These are phyloP conservation scores for Alliaria petiolata DNA, from an alignment of 345 rosid genomes.

Conservation along the genomic window DNA sequence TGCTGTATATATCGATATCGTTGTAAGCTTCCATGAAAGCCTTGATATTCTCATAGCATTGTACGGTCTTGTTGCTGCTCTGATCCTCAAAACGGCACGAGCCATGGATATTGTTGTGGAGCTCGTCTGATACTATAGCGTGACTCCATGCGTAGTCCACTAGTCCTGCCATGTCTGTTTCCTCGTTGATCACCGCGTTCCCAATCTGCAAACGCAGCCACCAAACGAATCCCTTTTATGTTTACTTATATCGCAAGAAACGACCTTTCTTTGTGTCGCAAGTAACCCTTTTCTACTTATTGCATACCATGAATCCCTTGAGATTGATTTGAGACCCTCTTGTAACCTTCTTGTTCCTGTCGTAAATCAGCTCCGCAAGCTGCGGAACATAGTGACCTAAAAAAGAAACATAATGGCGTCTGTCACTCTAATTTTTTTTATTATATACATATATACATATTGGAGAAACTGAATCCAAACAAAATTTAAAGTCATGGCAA, in stretches of 20 bases:
- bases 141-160: conserved; percentile 77
- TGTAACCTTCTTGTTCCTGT: conserved; percentile 43
- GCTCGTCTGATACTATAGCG: conserved; percentile 63
- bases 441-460: too few relatives aligned
- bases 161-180: conserved; percentile 48
- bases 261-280: neutral
- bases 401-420: neutral
- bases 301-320: conserved; percentile 69
- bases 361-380: conserved; percentile 59
- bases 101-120: conserved; percentile 39
- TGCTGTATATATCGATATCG: conserved; percentile 63
- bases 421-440: neutral
- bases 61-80: neutral
- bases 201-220: conserved; percentile 48
- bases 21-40: conserved; percentile 42
- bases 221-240: neutral
- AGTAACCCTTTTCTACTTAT: neutral
- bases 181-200: conserved; percentile 64
- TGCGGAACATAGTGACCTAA: conserved; percentile 88
- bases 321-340: conserved; percentile 48
- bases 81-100: conserved; percentile 41
- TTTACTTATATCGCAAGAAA: neutral
- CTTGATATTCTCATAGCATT: conserved; percentile 25
- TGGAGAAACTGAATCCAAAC: neutral
- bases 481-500: neutral